A percentile compares a stretch with the other conserved stretches of the same genome.
phyloP scores from a whole-genome alignment of 2,329 filamentous ascomycete genomes.

The Pseudodiploospora longispora region DNA sequence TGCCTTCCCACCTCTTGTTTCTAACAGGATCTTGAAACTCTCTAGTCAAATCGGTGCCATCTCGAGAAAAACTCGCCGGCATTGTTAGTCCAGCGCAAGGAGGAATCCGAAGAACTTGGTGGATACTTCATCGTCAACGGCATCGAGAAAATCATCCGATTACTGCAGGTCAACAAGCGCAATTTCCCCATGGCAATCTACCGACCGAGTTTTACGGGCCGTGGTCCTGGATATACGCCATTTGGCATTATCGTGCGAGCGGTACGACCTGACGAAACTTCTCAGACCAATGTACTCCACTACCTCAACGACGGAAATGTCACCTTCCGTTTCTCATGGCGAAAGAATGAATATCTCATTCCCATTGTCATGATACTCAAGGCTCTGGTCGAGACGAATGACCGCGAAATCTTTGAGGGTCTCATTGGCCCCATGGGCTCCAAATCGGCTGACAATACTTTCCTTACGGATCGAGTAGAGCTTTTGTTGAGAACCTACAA shows the following conservation, averaged over 20 bases:
- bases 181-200: constrained; percentile 95
- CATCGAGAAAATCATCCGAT: constrained; percentile 91
- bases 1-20: too few species aligned
- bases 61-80: constrained; percentile 78
- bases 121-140: constrained; percentile 98
- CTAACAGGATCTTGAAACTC: too few species aligned
- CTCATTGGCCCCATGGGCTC: constrained; percentile 71
- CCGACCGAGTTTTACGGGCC: constrained; percentile 79
- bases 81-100: constrained; percentile 75
- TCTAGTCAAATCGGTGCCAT: constrained; percentile 80
- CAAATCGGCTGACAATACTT: constrained; percentile 76
- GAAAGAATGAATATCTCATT: constrained; percentile 94
- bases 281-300: constrained; percentile 93
- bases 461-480: constrained; percentile 91
- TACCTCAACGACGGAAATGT: constrained; percentile 94
- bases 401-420: constrained; percentile 92
- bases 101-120: constrained; percentile 92
- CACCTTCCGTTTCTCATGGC: constrained; percentile 95
- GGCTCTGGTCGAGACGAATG: constrained; percentile 90
- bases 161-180: constrained; percentile 80
- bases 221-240: constrained; percentile 80
- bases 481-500: constrained; percentile 90
- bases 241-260: constrained; percentile 88
- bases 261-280: constrained; percentile 93
- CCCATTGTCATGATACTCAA: constrained; percentile 96